A percentile compares a stretch with the other conserved stretches of the same genome.
Conservation (phyloP, 2,329 filamentous ascomycete species). For the Alternaria triticimaculans region DNA sequence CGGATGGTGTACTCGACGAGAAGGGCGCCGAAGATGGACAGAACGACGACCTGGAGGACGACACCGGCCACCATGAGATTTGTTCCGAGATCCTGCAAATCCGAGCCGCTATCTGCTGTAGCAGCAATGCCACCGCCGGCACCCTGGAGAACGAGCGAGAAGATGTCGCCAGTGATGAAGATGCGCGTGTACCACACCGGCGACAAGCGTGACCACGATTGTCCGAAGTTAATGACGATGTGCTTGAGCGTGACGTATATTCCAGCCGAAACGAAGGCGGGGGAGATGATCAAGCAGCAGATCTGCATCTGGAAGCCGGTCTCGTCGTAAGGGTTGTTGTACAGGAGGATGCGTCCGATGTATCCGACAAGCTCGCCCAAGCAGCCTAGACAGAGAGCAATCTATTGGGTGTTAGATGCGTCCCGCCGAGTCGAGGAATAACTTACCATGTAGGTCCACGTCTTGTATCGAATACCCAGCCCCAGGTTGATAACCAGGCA, state of each 20-base stretch:
- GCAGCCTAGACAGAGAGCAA: conserved; percentile 57
- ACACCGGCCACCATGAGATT: conserved; percentile 66
- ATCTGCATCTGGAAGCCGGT: conserved; percentile 62
- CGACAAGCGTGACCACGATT: conserved; percentile 36
- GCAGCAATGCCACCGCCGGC: conserved; percentile 65
- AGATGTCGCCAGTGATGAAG: conserved; percentile 65
- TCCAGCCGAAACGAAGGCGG: conserved; percentile 62
- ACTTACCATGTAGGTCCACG: conserved; percentile 60
- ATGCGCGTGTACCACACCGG: conserved; percentile 61
- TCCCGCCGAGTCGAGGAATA: neutral
- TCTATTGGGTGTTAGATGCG: conserved; percentile 20
- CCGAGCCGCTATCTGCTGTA: conserved; percentile 52
- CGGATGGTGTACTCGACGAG: conserved; percentile 48
- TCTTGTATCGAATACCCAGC: conserved; percentile 59
- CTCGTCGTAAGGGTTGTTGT: conserved; percentile 59
- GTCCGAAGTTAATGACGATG: conserved; percentile 63
- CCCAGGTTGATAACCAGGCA: conserved; percentile 57
- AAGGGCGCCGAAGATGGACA: conserved; percentile 56
- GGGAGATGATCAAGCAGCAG: conserved; percentile 62
- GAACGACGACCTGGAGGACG: conserved; percentile 62
- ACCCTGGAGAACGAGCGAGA: conserved; percentile 66
- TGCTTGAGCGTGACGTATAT: conserved; percentile 65
- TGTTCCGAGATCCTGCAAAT: conserved; percentile 55
- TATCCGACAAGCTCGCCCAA: conserved; percentile 64
- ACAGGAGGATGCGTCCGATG: conserved; percentile 60